phyloP scores from a whole-genome alignment of 345 rosid species.

The Excoecaria agallocha region DNA sequence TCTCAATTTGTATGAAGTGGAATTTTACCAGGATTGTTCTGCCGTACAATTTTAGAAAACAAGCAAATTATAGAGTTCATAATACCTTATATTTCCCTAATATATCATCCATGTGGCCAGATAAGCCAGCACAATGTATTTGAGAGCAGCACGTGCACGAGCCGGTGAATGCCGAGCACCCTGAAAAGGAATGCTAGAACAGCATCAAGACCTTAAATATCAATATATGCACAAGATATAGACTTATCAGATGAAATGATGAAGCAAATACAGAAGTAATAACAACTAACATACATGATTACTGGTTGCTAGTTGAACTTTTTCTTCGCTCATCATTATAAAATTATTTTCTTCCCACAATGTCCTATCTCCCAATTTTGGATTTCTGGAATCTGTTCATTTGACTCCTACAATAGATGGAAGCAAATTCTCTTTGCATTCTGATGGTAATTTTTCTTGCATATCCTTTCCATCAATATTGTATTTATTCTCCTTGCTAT shows the following conservation, averaged over 20 bases:
- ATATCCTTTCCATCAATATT: not conserved
- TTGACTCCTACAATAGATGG: not conserved
- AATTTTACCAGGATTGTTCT: conserved; percentile 3
- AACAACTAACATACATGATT: not conserved
- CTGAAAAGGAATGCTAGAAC: conserved; percentile 35
- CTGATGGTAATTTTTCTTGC: not conserved
- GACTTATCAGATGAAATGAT: not conserved
- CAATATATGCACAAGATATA: not conserved
- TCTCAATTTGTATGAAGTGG: not conserved
- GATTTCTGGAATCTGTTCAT: not conserved
- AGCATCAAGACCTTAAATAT: conserved; percentile 9
- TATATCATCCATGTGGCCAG: conserved; percentile 80
- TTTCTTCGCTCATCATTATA: not conserved
- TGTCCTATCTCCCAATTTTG: not conserved
- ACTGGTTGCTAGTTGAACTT: not conserved
- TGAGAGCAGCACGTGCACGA: conserved; percentile 73
- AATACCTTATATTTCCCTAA: conserved; percentile 74
- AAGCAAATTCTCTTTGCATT: not conserved
- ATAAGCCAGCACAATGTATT: conserved; percentile 71
- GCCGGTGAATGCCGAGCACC: conserved; percentile 44
- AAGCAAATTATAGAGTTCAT: conserved; percentile 4
- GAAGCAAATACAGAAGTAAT: too few species aligned
- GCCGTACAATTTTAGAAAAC: not conserved
- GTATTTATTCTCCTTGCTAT: not conserved
- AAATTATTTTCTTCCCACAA: not conserved